Evolutionary conservation across 2,329 filamentous ascomycete species (phyloP).

Genomic region (Xylaria sp.): DNA sequence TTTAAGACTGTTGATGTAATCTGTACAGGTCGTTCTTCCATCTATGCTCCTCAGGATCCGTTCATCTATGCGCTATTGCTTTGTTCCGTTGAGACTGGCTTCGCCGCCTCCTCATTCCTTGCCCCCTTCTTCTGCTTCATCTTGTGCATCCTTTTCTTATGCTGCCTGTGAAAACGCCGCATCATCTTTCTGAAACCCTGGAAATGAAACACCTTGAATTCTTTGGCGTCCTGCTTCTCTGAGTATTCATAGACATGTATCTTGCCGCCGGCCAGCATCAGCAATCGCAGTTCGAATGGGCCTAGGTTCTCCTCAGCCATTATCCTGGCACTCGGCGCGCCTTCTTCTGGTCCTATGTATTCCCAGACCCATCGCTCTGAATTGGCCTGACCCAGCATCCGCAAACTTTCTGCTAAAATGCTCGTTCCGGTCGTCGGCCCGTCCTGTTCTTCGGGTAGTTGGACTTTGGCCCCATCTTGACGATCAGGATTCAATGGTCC

Average conservation of each 20-base stretch:
- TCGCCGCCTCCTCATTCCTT: neutral
- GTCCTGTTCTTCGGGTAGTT: neutral
- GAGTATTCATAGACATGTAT: constrained; percentile 42
- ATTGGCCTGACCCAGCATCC: constrained; percentile 7
- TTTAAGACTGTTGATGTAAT: constrained; percentile 10
- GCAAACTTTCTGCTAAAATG: neutral
- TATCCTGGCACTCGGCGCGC: constrained; percentile 37
- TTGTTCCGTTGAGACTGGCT: neutral
- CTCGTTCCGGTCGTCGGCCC: neutral
- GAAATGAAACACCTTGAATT: constrained; percentile 21
- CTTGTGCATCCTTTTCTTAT: neutral
- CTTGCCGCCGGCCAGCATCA: constrained; percentile 40
- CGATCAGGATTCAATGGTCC: constrained; percentile 9
- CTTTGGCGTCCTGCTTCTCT: constrained; percentile 26
- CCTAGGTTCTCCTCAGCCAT: constrained; percentile 51
- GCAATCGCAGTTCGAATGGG: constrained; percentile 46
- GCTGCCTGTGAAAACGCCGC: neutral
- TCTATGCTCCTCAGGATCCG: neutral
- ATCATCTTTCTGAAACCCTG: constrained; percentile 11
- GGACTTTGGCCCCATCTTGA: constrained; percentile 21
- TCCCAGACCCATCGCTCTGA: constrained; percentile 50
- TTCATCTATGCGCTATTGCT: neutral
- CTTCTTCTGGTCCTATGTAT: constrained; percentile 41
- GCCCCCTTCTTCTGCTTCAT: constrained; percentile 2
- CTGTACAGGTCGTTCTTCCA: constrained; percentile 1